Evolutionary conservation across 768 basidiomycete genomes (phyloP).

Genomic region (Hygrocybe punicea): DNA sequence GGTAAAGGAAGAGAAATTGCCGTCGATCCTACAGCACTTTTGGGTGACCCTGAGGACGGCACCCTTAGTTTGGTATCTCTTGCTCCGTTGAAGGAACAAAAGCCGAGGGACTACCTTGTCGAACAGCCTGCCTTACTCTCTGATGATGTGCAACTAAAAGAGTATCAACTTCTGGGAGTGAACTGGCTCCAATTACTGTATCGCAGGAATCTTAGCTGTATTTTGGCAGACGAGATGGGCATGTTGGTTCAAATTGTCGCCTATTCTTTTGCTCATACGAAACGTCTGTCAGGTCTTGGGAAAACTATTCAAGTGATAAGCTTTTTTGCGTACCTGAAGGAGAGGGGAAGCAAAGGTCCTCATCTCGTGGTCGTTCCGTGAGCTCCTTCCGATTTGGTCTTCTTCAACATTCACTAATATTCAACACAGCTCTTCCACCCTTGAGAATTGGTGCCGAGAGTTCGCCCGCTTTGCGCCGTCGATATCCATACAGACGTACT

Average conservation of each 20-base stretch:
- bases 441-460: conserved; percentile 99
- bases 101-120: conserved; percentile 63
- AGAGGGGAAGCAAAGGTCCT: conserved; percentile 73
- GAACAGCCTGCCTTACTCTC: conserved; percentile 69
- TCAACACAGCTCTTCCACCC: conserved; percentile 73
- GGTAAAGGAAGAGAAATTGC: conserved; percentile 38
- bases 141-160: conserved; percentile 76
- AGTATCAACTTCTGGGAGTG: conserved; percentile 95
- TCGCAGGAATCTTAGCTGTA: conserved; percentile 78
- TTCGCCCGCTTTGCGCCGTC: conserved; percentile 87
- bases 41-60: conserved; percentile 53
- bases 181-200: conserved; percentile 95
- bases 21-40: conserved; percentile 11
- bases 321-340: conserved; percentile 87
- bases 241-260: conserved; percentile 27
- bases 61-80: conserved; percentile 56
- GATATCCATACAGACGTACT: conserved; percentile 87
- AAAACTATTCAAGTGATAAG: conserved; percentile 99
- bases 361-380: conserved; percentile 95
- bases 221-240: conserved; percentile 99
- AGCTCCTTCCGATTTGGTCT: conserved; percentile 31
- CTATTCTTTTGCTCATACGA: conserved; percentile 9
- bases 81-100: conserved; percentile 38
- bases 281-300: conserved; percentile 67
- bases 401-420: conserved; percentile 7